phyloP scores from a whole-genome alignment of 345 rosid species.

The Isatis tinctoria region DNA sequence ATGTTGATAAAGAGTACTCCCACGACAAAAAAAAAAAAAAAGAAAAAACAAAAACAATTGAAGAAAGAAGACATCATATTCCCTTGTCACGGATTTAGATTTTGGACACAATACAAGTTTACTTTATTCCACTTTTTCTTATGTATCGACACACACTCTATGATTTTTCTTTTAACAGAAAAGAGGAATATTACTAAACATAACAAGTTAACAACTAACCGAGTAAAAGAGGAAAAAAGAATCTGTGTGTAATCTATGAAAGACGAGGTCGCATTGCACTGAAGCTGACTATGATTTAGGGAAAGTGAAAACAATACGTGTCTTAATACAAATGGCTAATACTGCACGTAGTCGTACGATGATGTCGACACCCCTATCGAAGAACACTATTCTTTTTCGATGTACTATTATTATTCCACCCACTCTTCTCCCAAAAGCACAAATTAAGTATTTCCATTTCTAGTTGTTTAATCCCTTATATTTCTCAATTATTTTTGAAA shows the following conservation, averaged over 20 bases:
- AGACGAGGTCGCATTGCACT: conserved; percentile 15
- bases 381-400: conserved; percentile 7
- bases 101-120: not conserved
- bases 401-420: conserved; percentile 12
- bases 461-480: not conserved
- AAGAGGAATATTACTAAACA: conserved; percentile 19
- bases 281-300: conserved; percentile 11
- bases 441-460: not conserved
- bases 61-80: not conserved
- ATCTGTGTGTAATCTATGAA: not conserved
- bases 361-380: conserved; percentile 22
- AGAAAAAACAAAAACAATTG: not conserved
- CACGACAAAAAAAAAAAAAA: no score
- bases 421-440: not conserved
- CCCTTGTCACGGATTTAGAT: not conserved
- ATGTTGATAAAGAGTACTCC: not conserved
- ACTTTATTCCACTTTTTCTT: not conserved
- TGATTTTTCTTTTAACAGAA: not conserved
- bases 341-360: conserved; percentile 24
- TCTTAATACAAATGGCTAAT: not conserved
- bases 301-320: conserved; percentile 6
- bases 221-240: not conserved
- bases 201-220: not conserved
- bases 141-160: conserved; percentile 5
- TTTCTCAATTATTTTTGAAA: not conserved